Conservation (phyloP, 192 early-diverging fungal genomes). For the Obelidium mucronatum region DNA sequence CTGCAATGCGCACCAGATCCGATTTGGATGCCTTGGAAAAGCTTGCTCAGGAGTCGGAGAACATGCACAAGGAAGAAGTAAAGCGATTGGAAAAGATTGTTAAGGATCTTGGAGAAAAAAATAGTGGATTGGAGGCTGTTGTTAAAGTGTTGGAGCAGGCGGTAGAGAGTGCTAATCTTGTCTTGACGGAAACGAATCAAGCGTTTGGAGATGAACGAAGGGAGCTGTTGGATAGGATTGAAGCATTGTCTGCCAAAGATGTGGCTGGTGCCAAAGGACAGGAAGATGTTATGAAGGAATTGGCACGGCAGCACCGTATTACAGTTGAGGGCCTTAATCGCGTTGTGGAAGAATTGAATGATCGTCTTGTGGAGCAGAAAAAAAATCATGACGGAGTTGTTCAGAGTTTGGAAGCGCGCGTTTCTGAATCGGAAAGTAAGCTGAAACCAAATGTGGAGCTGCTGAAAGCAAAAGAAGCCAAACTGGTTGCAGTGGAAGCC, state of each 20-base stretch:
- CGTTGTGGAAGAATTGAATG: too few relatives aligned
- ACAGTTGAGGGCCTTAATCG: too few relatives aligned
- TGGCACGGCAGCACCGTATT: too few relatives aligned
- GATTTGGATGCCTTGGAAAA: background rate
- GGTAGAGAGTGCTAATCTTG: background rate
- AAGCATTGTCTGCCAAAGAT: conserved; percentile 4
- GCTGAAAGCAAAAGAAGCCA: background rate
- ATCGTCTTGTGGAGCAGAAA: background rate
- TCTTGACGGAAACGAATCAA: too few relatives aligned
- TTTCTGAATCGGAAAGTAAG: background rate
- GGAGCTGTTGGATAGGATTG: conserved; percentile 4
- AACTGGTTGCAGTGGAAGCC: background rate
- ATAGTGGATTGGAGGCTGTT: too few relatives aligned
- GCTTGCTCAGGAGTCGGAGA: background rate
- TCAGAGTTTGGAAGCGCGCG: background rate
- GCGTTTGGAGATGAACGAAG: background rate
- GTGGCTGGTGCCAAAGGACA: background rate
- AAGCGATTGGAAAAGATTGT: background rate
- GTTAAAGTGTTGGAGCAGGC: background rate
- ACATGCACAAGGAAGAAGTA: background rate
- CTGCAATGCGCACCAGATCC: background rate
- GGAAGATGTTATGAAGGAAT: too few relatives aligned
- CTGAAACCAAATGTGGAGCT: background rate
- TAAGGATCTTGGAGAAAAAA: background rate
- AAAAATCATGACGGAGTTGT: too few relatives aligned